These are phyloP conservation scores for Tricharina praecox DNA, from an alignment of 495 filamentous ascomycete species.

Conservation along the genomic window DNA sequence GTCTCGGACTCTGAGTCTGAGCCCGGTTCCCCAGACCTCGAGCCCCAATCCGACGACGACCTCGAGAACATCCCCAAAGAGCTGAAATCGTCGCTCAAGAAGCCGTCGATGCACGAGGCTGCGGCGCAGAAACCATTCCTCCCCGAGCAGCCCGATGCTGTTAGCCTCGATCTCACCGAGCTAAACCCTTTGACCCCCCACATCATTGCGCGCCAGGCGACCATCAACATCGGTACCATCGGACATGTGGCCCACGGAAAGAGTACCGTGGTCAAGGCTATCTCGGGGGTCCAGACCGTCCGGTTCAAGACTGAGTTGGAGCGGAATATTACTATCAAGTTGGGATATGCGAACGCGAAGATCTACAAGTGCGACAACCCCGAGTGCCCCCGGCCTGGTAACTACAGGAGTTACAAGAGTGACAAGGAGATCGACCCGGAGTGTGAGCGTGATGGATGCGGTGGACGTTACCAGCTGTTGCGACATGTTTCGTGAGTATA, in stretches of 20 bases:
- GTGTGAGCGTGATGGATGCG: conserved; percentile 84
- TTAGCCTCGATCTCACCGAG: conserved; percentile 57
- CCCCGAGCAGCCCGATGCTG: conserved; percentile 79
- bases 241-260: conserved; percentile 98
- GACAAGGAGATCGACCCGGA: conserved; percentile 93
- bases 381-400: conserved; percentile 80
- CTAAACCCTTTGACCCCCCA: conserved; percentile 80
- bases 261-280: conserved; percentile 95
- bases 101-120: conserved; percentile 33
- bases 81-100: conserved; percentile 51
- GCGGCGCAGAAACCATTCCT: conserved; percentile 43
- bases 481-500: conserved; percentile 69
- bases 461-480: conserved; percentile 63
- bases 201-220: conserved; percentile 92
- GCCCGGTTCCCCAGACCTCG: conserved; percentile 42
- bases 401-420: conserved; percentile 93
- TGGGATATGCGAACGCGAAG: conserved; percentile 98
- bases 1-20: conserved; percentile 44
- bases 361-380: conserved; percentile 95
- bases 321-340: conserved; percentile 97
- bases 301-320: conserved; percentile 99
- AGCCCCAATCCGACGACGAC: conserved; percentile 33
- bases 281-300: conserved; percentile 95
- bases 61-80: conserved; percentile 38
- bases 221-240: conserved; percentile 97